Conservation (phyloP, 108 stramenopile species). For the Cyclostephanos tholiformis region DNA sequence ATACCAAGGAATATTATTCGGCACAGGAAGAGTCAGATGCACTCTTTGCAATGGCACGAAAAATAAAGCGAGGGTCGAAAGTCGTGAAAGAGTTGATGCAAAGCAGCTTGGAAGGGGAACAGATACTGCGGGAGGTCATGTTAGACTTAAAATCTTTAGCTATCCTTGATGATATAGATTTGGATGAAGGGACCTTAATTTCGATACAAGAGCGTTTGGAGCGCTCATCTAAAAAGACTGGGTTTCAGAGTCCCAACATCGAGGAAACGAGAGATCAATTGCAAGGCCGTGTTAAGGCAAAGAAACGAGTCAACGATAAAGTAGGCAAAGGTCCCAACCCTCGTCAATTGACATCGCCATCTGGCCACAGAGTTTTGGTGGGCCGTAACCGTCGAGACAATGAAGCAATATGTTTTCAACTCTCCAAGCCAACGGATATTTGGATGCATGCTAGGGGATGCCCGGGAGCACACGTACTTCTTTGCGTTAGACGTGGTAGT, state of each 20-base stretch:
- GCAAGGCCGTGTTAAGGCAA: slow-evolving; percentile 15
- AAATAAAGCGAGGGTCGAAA: slow-evolving; percentile 79
- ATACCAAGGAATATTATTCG: slow-evolving; percentile 58
- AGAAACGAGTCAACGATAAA: slow-evolving; percentile 25
- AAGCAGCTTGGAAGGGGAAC: slow-evolving; percentile 50
- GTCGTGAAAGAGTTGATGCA: slow-evolving; percentile 67
- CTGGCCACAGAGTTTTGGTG: slow-evolving; percentile 76
- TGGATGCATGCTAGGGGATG: slow-evolving; percentile 89
- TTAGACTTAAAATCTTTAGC: slow-evolving; percentile 55
- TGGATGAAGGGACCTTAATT: slow-evolving; percentile 63
- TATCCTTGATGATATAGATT: slow-evolving; percentile 13
- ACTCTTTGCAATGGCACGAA: slow-evolving; percentile 76
- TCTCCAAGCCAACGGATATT: slow-evolving; percentile 74
- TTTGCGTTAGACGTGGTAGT: slow-evolving; percentile 67
- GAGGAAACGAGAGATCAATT: slow-evolving; percentile 15
- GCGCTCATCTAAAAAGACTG: slow-evolving; percentile 61
- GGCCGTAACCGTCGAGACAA: slow-evolving; percentile 87
- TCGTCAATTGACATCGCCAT: slow-evolving; percentile 65
- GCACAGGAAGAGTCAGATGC: slow-evolving; percentile 84
- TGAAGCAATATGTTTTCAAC: slow-evolving; percentile 74
- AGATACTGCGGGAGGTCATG: slow-evolving; percentile 53
- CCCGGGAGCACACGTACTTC: slow-evolving; percentile 85
- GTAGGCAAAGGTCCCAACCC: slow-evolving; percentile 53
- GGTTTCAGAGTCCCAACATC: slow-evolving; percentile 49
- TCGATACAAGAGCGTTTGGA: slow-evolving; percentile 67